A percentile compares a stretch with the other conserved stretches of the same genome.
Conservation (phyloP, 768 basidiomycete species). For the Xerocomellus intermedius region DNA sequence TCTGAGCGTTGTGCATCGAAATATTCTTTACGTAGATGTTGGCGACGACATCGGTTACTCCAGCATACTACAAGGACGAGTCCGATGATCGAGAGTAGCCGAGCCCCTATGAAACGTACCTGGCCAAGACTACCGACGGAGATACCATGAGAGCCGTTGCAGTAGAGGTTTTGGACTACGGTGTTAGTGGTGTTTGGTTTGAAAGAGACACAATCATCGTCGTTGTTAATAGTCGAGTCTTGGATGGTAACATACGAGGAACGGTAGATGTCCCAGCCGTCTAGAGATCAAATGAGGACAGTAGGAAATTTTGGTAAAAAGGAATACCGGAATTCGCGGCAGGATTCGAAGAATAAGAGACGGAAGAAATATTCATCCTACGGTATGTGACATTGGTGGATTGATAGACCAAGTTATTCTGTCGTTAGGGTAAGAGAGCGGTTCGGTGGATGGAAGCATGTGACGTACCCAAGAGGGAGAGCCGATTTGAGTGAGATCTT, state of each 20-base stretch:
- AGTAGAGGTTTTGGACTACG: constrained; percentile 40
- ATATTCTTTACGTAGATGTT: constrained; percentile 44
- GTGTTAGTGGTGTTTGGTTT: constrained; percentile 38
- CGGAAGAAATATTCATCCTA: constrained; percentile 35
- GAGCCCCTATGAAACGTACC: constrained; percentile 3
- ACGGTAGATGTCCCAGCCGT: constrained; percentile 53
- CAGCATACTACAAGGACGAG: constrained; percentile 30
- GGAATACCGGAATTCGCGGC: constrained; percentile 35
- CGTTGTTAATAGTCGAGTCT: constrained; percentile 40
- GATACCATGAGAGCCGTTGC: constrained; percentile 41
- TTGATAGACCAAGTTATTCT: constrained; percentile 43
- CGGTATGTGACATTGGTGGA: constrained; percentile 42
- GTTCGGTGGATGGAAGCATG: neutral
- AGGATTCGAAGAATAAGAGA: constrained; percentile 36
- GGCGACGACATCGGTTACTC: constrained; percentile 42
- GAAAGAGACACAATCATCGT: constrained; percentile 39
- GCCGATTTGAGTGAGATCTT: constrained; percentile 38
- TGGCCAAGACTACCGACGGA: constrained; percentile 51
- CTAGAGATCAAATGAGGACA: constrained; percentile 13
- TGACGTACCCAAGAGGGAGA: constrained; percentile 43
- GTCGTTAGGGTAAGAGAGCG: neutral
- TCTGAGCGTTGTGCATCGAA: constrained; percentile 44
- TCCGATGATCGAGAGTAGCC: neutral
- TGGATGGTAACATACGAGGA: constrained; percentile 35
- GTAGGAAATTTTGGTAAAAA: neutral